Evolutionary conservation across 2,329 filamentous ascomycete species (phyloP).

Genomic region (Fusarium denticulatum): DNA sequence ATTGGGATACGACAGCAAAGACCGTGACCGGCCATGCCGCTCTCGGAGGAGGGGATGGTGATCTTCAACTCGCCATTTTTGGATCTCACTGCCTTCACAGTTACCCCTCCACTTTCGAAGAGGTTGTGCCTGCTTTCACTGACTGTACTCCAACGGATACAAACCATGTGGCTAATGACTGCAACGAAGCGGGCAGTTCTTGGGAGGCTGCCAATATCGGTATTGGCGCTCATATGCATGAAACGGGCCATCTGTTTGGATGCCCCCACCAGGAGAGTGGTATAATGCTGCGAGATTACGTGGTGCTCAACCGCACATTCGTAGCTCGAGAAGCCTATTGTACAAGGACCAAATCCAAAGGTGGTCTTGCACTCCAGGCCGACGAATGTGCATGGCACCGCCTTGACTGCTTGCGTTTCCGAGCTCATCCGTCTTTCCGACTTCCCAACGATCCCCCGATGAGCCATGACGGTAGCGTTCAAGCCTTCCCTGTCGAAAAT

Average conservation of each 20-base stretch:
- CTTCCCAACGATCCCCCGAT: slow-evolving; percentile 77
- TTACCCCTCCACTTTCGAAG: slow-evolving; percentile 88
- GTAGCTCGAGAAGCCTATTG: slow-evolving; percentile 84
- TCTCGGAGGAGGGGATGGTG: slow-evolving; percentile 77
- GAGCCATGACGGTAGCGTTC: slow-evolving; percentile 77
- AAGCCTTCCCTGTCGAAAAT: slow-evolving; percentile 86
- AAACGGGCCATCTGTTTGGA: slow-evolving; percentile 89
- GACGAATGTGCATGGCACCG: slow-evolving; percentile 95
- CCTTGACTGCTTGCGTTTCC: slow-evolving; percentile 87
- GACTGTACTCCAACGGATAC: slow-evolving; percentile 92
- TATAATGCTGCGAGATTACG: slow-evolving; percentile 92
- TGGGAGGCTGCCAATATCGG: slow-evolving; percentile 97
- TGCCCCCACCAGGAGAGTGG: slow-evolving; percentile 90
- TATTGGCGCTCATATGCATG: slow-evolving; percentile 91
- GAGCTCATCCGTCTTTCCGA: slow-evolving; percentile 88
- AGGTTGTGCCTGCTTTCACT: slow-evolving; percentile 86
- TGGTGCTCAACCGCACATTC: slow-evolving; percentile 85
- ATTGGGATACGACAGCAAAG: slow-evolving; percentile 80
- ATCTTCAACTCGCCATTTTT: slow-evolving; percentile 86
- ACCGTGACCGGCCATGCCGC: slow-evolving; percentile 84
- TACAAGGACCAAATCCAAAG: slow-evolving; percentile 85
- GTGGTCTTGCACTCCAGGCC: slow-evolving; percentile 75
- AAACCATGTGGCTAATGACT: slow-evolving; percentile 83
- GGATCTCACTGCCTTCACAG: slow-evolving; percentile 92
- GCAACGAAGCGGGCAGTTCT: slow-evolving; percentile 85